Evolutionary conservation across 2,329 filamentous ascomycete species (phyloP), one percentile per base, ranked within the genome.

Genomic region (Lomentospora prolificans): DNA sequence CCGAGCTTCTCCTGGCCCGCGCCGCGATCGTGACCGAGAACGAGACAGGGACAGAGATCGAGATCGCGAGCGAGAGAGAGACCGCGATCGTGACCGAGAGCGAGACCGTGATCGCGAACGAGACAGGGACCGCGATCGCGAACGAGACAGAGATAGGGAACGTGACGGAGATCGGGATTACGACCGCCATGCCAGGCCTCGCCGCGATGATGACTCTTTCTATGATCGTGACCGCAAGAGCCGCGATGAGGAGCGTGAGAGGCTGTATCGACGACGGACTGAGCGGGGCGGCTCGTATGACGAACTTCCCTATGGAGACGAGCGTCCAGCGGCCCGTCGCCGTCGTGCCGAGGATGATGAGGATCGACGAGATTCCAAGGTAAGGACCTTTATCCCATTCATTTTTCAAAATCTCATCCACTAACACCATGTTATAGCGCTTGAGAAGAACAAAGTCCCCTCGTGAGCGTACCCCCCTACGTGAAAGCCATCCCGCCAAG

Each of bases 151-250:
- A 9, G 66, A 71, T 0, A 63, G 69, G 3, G 70, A 70, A 1
- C 65, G 70, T 1, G 67, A 72, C 7, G 63, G 67, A 10, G 71
- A 74, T 22, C 67, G 74, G 10, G 74, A 79, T 54, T 71, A 73
- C 57, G 77, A 80, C 59, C 77, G 78, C 41, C 75, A 72, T 12
- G 67, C 72, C 58, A 78, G 79, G 51, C 71, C 78, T 59, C 77
- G 80, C 48, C 81, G 84, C 55, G 80, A 83, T 56, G 82, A 85
- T 44, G 76, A 81, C 52, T 80, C 82, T 62, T 79, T 85, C 66
- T 95, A 95, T 67, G 90, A 94, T 58, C 86, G 89, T 55, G 92
- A 96, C 70, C 81, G 91, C 55, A 82, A 90, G 59, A 89, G 94
- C 61, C 83, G 91, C 52, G 92, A 97, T 67, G 87, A 90, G 62